A percentile compares a stretch with the other conserved stretches of the same genome.
Conservation (phyloP, 139 green algal genomes). For the Nannochloris sp. region DNA sequence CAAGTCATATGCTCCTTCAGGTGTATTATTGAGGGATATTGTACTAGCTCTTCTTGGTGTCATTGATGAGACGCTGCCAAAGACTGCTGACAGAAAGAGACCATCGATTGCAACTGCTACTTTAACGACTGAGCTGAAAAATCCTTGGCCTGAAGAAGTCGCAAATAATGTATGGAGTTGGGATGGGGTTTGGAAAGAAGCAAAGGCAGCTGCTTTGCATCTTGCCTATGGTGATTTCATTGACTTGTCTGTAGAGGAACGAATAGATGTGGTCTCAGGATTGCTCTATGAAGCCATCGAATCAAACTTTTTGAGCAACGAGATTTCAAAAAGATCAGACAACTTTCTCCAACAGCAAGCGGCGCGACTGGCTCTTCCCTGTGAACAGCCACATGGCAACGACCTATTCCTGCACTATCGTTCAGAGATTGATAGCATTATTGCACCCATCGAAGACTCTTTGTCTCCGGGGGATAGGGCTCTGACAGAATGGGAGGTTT, state of each 20-base stretch:
- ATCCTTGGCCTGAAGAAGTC: slow-evolving; percentile 32
- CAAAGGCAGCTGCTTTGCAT: slow-evolving; percentile 22
- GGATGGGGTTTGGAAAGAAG: not conserved
- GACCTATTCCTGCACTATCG: too few relatives aligned
- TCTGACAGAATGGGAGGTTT: not conserved
- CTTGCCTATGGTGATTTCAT: slow-evolving; percentile 53
- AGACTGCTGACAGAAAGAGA: slow-evolving; percentile 6
- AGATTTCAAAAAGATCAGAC: slow-evolving; percentile 46
- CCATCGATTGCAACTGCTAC: not conserved
- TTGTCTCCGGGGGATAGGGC: too few relatives aligned
- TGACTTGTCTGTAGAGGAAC: slow-evolving; percentile 33
- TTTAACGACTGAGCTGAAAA: slow-evolving; percentile 7
- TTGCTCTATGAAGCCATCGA: slow-evolving; percentile 51
- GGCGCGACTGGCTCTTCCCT: too few relatives aligned
- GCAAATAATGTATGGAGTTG: slow-evolving; percentile 18
- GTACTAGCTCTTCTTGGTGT: slow-evolving; percentile 34
- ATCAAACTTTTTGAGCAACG: slow-evolving; percentile 41
- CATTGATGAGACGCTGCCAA: not conserved
- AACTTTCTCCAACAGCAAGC: slow-evolving; percentile 1
- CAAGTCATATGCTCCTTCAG: slow-evolving; percentile 9
- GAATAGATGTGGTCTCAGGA: slow-evolving; percentile 48
- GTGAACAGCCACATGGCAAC: too few relatives aligned
- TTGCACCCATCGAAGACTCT: too few relatives aligned
- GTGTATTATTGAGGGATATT: slow-evolving; percentile 57
- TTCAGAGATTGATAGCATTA: too few relatives aligned